Base-by-base conservation (phyloP, 2,329 filamentous ascomycete species). In the Periconia sp. region DNA sequence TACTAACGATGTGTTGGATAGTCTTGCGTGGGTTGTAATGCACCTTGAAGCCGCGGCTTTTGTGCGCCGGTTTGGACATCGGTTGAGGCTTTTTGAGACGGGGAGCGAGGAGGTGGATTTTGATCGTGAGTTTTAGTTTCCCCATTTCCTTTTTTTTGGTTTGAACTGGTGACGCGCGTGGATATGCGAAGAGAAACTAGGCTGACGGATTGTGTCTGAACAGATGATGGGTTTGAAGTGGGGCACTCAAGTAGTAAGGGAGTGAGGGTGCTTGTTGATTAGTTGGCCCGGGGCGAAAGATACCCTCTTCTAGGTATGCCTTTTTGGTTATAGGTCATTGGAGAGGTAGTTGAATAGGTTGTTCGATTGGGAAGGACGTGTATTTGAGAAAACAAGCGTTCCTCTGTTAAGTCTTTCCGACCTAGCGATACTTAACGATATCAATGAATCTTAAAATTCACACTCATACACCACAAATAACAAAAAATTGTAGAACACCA, bases 21-120 rank as follows among this genome's bases (percentile, higher is more conserved):
- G 49, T 31, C 19, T 52, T 27, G 49, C 49, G 19, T 52, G 49
- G 49, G 43, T 23, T 9, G 49, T 47, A 9, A 14, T 52, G 37
- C 44, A 52, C 31, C 35, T 47, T 6, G 43, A 43, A n/a, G 18
- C 46, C 40, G 49, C 49, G 15, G 41, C 31, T 20, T 42, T 52
- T 23, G 33, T 52, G 6, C 13, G 31, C 14, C 35, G 49, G 18
- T 41, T 50, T 43, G 48, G 48, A 19, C 18, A n/a, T 15, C 2
- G 41, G 41, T 10, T 50, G 20, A 27, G 43, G 20, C 17, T 50
- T 2, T 45, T 19, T 45, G 40, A 50, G 41, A 50, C 48, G 20
- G 48, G 40, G 27, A 23, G 37, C 8, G 48, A 17, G 20, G 48
- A 50, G 48, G 41, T 50, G 41, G 41, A 17, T 18, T 50, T 33